phyloP scores from a whole-genome alignment of 352 stramenopile genomes.

The Phytophthora sp. region DNA sequence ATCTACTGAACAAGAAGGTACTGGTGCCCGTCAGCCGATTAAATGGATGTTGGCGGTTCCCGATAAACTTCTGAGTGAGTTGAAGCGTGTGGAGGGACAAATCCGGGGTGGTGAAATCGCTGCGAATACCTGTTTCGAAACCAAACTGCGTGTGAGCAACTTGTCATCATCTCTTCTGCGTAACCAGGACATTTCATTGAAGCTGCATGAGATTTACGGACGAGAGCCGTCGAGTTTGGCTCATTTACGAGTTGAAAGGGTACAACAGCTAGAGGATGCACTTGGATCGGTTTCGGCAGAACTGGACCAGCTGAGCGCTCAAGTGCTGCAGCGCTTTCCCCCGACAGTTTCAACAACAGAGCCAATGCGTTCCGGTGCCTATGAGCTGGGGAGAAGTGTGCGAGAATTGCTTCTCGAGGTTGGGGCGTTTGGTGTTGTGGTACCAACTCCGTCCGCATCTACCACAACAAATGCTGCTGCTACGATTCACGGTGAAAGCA shows the following conservation, averaged over 20 bases:
- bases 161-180: slow-evolving; percentile 33
- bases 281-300: slow-evolving; percentile 26
- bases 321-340: slow-evolving; percentile 14
- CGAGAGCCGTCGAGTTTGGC: slow-evolving; percentile 16
- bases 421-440: slow-evolving; percentile 43
- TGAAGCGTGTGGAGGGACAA: slow-evolving; percentile 42
- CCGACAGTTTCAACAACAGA: slow-evolving; percentile 5
- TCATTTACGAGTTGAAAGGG: slow-evolving; percentile 27
- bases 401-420: slow-evolving; percentile 42
- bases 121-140: slow-evolving; percentile 31
- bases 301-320: slow-evolving; percentile 21
- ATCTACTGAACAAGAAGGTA: not conserved
- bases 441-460: slow-evolving; percentile 15
- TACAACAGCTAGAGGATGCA: slow-evolving; percentile 32
- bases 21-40: slow-evolving; percentile 13
- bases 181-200: slow-evolving; percentile 16
- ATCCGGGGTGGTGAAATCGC: slow-evolving; percentile 28
- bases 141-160: slow-evolving; percentile 43
- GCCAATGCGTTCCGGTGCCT: not conserved
- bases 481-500: not conserved
- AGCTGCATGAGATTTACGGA: slow-evolving; percentile 27
- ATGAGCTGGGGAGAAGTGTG: slow-evolving; percentile 28
- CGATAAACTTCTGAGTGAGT: slow-evolving; percentile 41
- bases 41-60: slow-evolving; percentile 57
- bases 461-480: not conserved